These are phyloP conservation scores for Plasmopara muralis DNA, from an alignment of 352 stramenopile species.

Conservation along the genomic window DNA sequence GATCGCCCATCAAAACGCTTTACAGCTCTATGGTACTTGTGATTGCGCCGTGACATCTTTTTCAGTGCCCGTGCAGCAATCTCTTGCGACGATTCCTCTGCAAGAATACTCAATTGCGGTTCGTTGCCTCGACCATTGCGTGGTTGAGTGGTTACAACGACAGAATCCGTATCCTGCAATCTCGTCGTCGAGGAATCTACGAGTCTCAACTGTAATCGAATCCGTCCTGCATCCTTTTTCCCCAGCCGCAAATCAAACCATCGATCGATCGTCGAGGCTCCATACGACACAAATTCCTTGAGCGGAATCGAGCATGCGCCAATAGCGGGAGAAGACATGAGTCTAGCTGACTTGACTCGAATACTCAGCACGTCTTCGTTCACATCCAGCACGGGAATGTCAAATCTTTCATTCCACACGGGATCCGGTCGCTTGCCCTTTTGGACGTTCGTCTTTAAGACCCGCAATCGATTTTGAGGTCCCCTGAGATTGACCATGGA, in stretches of 20 bases:
- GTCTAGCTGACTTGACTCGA: constrained; percentile 59
- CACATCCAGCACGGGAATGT: constrained; percentile 46
- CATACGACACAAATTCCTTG: constrained; percentile 34
- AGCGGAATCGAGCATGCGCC: constrained; percentile 46
- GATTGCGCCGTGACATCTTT: constrained; percentile 18
- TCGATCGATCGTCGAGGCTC: constrained; percentile 33
- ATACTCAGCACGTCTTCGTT: constrained; percentile 52
- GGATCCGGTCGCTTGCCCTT: constrained; percentile 42
- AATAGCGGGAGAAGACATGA: constrained; percentile 56
- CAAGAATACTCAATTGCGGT: constrained; percentile 26
- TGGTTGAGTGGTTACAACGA: background rate
- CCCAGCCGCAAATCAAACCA: constrained; percentile 51
- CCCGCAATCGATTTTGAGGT: constrained; percentile 18
- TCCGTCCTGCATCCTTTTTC: constrained; percentile 48
- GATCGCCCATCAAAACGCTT: constrained; percentile 22
- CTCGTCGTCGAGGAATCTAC: constrained; percentile 18
- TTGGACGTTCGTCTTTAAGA: constrained; percentile 63
- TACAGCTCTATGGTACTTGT: constrained; percentile 32
- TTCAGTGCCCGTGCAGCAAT: constrained; percentile 17
- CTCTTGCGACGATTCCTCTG: constrained; percentile 19
- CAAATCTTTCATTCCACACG: constrained; percentile 78
- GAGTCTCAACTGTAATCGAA: constrained; percentile 65
- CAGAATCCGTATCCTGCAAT: constrained; percentile 4
- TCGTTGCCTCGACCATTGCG: constrained; percentile 21
- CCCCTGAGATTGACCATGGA: constrained; percentile 17